Percentiles rank a stretch among this genome's conserved stretches.
Evolutionary conservation across 2,329 filamentous ascomycete species (phyloP).

Genomic region (Fusarium continuum): DNA sequence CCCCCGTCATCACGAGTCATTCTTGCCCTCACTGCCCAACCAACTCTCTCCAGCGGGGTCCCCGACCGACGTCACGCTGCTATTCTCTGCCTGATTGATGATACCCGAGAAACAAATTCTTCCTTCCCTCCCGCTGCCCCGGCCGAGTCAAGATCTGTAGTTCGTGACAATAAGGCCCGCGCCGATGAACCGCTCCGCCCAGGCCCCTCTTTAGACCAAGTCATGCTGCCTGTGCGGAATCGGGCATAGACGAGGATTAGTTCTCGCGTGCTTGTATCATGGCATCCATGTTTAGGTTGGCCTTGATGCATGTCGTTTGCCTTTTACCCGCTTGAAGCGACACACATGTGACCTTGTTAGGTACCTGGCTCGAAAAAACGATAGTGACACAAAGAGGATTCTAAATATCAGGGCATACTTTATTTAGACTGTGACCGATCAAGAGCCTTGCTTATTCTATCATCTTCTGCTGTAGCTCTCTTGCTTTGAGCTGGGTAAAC

Average conservation of each 20-base stretch:
- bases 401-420: no score
- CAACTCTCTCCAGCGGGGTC: slow-evolving; percentile 7
- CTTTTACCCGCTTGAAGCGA: slow-evolving; percentile 12
- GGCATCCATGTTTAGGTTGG: background rate
- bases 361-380: no score
- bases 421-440: no score
- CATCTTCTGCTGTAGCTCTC: no score
- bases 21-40: background rate
- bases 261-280: slow-evolving; percentile 23
- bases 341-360: slow-evolving; percentile 29
- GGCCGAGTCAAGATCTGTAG: slow-evolving; percentile 21
- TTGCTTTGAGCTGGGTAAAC: no score
- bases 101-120: background rate
- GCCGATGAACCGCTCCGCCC: slow-evolving; percentile 24
- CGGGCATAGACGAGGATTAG: slow-evolving; percentile 4
- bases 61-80: background rate
- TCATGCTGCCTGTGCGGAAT: slow-evolving; percentile 1
- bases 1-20: slow-evolving; percentile 17
- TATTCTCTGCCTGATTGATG: background rate
- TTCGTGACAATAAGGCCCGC: slow-evolving; percentile 25
- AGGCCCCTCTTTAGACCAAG: slow-evolving; percentile 5
- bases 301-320: background rate
- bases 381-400: no score
- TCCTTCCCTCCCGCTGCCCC: background rate
- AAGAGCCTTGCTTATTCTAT: no score